Evolutionary conservation across 1,284 basidiomycete species (phyloP).

Genomic region (Ganoderma leucocontextum): DNA sequence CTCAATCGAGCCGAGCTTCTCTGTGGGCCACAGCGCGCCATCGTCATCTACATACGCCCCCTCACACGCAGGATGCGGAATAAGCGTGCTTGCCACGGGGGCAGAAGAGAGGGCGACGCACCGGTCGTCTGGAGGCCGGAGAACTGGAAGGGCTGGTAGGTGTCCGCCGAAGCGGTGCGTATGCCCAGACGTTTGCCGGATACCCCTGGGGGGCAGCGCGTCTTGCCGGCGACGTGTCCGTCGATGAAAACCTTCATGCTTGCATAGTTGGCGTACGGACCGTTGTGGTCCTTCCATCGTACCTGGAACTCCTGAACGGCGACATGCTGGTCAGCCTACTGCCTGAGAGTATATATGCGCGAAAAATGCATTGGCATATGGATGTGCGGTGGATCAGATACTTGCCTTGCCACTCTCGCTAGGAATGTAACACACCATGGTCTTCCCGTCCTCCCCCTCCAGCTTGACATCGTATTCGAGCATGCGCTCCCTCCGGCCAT

Average conservation of each 20-base stretch:
- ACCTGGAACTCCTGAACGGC: constrained; percentile 17
- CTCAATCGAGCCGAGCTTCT: constrained; percentile 22
- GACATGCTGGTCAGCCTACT: neutral
- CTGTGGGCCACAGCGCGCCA: constrained; percentile 11
- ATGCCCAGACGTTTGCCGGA: constrained; percentile 15
- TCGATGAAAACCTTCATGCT: constrained; percentile 19
- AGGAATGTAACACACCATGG: constrained; percentile 27
- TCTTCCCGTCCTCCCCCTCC: constrained; percentile 18
- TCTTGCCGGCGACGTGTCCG: constrained; percentile 16
- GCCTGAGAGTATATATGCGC: neutral
- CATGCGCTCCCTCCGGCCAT: constrained; percentile 14
- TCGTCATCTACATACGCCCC: constrained; percentile 7
- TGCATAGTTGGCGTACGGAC: constrained; percentile 5
- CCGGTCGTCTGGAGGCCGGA: constrained; percentile 18
- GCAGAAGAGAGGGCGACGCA: neutral
- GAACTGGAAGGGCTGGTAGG: constrained; percentile 23
- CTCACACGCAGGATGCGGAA: neutral
- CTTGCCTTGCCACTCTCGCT: constrained; percentile 30
- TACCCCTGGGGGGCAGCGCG: constrained; percentile 6
- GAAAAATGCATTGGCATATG: neutral
- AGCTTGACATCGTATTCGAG: constrained; percentile 24
- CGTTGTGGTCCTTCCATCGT: constrained; percentile 27
- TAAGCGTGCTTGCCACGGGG: neutral
- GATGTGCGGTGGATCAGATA: neutral
- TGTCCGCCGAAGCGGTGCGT: constrained; percentile 6